Evolutionary conservation across 257 asterid species (phyloP).

Genomic region (Datura wrightii): DNA sequence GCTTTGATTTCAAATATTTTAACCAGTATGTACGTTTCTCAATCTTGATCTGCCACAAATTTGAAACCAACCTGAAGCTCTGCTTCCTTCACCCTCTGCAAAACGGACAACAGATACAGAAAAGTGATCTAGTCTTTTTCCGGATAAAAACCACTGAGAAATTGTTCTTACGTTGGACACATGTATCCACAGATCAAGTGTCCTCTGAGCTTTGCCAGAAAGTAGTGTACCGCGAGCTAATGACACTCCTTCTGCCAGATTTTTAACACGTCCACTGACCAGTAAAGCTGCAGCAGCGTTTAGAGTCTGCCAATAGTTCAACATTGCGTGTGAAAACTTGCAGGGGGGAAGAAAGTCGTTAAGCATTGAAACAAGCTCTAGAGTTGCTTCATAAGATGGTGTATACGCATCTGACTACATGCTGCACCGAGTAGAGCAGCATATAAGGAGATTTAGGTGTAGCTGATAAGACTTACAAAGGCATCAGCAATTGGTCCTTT

Average conservation of each 20-base stretch:
- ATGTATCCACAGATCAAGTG: slow-evolving; percentile 70
- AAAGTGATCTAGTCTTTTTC: background rate
- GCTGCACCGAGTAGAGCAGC: background rate
- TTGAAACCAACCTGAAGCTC: background rate
- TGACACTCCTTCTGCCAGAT: slow-evolving; percentile 68
- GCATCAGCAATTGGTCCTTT: slow-evolving; percentile 82
- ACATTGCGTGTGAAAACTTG: background rate
- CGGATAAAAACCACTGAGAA: background rate
- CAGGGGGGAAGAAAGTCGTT: background rate
- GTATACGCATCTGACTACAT: too few species aligned
- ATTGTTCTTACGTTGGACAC: slow-evolving; percentile 64
- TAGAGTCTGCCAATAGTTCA: slow-evolving; percentile 53
- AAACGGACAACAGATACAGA: background rate
- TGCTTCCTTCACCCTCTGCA: slow-evolving; percentile 25
- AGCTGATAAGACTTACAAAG: slow-evolving; percentile 47
- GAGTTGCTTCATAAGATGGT: background rate
- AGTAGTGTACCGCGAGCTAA: slow-evolving; percentile 66
- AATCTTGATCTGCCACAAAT: background rate
- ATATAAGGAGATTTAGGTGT: background rate
- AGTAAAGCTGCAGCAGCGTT: slow-evolving; percentile 90
- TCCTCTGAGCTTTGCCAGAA: slow-evolving; percentile 74
- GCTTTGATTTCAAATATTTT: background rate
- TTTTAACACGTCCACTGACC: slow-evolving; percentile 66
- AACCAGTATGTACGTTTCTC: background rate
- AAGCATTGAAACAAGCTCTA: background rate